Evolutionary conservation across 495 filamentous ascomycete genomes (phyloP).

Genomic region (Hyaloscypha finlandica): DNA sequence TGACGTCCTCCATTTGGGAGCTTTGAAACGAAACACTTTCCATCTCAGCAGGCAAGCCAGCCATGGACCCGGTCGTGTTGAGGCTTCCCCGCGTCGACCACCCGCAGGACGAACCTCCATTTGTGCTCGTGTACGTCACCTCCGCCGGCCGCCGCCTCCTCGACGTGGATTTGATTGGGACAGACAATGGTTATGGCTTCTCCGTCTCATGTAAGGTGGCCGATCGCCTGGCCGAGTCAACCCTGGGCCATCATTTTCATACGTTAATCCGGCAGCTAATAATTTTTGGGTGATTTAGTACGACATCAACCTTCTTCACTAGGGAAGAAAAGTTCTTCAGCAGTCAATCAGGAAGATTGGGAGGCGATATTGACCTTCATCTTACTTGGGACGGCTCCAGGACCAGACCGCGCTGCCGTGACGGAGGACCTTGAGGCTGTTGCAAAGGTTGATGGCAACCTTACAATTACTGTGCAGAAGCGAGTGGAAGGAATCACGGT

Average conservation of each 20-base stretch:
- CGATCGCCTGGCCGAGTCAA: conserved; percentile 18
- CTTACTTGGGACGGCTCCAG: conserved; percentile 35
- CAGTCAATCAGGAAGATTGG: conserved; percentile 60
- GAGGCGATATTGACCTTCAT: conserved; percentile 44
- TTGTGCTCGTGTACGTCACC: conserved; percentile 59
- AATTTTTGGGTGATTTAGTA: conserved; percentile 39
- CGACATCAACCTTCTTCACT: conserved; percentile 47
- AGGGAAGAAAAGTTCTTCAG: conserved; percentile 54
- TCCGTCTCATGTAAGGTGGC: conserved; percentile 50
- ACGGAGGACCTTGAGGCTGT: conserved; percentile 38
- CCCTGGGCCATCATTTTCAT: conserved; percentile 24
- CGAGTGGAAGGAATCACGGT: conserved; percentile 59
- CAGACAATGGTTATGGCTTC: conserved; percentile 68
- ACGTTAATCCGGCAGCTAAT: conserved; percentile 35
- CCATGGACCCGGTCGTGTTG: conserved; percentile 10
- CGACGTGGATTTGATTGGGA: conserved; percentile 65
- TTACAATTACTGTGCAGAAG: conserved; percentile 57
- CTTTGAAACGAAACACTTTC: conserved; percentile 1
- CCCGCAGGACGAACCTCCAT: conserved; percentile 41
- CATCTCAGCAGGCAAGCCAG: background rate
- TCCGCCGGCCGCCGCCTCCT: conserved; percentile 44
- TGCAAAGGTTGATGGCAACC: conserved; percentile 36
- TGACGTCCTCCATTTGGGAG: conserved; percentile 1
- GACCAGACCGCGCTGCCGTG: conserved; percentile 15
- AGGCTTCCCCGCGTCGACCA: conserved; percentile 52